A percentile compares a stretch with the other conserved stretches of the same genome.
phyloP scores from a whole-genome alignment of 148 eudicot species.

The Nepenthes mirabilis region DNA sequence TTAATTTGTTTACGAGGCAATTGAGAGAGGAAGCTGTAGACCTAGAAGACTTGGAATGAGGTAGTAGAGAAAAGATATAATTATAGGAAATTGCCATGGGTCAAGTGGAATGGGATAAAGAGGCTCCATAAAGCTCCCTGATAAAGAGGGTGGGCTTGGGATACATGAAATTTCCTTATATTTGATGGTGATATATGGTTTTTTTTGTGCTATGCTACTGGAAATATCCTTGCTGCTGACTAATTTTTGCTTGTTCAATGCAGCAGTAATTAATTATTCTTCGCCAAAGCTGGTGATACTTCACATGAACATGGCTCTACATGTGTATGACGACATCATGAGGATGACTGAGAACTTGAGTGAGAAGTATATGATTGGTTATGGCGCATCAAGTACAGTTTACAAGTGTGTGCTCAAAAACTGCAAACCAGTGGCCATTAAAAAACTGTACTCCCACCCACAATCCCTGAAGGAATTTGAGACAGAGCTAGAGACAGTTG shows the following conservation, averaged over 20 bases:
- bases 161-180: neutral
- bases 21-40: too few relatives aligned
- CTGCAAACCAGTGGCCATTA: slow-evolving; percentile 89
- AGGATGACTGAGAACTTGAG: slow-evolving; percentile 97
- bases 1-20: too few relatives aligned
- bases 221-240: neutral
- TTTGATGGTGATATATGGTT: neutral
- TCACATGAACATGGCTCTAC: slow-evolving; percentile 98
- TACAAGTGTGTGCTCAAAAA: slow-evolving; percentile 96
- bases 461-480: slow-evolving; percentile 84
- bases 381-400: slow-evolving; percentile 94
- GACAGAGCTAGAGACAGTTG: slow-evolving; percentile 89
- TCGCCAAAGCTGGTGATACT: slow-evolving; percentile 95
- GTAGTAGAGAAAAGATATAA: too few relatives aligned
- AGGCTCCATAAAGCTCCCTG: too few relatives aligned
- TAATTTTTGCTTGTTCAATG: neutral
- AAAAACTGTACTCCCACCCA: slow-evolving; percentile 75
- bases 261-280: slow-evolving; percentile 50
- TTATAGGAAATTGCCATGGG: too few relatives aligned
- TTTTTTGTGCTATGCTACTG: neutral
- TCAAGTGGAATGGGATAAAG: too few relatives aligned
- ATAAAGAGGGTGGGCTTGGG: too few relatives aligned
- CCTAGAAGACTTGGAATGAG: too few relatives aligned
- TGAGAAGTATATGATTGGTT: slow-evolving; percentile 87
- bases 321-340: slow-evolving; percentile 96